Percentiles rank a stretch among this genome's conserved stretches.
These are phyloP conservation scores for Uronychia setigera DNA, from an alignment of 73 alveolate genomes.

Conservation along the genomic window DNA sequence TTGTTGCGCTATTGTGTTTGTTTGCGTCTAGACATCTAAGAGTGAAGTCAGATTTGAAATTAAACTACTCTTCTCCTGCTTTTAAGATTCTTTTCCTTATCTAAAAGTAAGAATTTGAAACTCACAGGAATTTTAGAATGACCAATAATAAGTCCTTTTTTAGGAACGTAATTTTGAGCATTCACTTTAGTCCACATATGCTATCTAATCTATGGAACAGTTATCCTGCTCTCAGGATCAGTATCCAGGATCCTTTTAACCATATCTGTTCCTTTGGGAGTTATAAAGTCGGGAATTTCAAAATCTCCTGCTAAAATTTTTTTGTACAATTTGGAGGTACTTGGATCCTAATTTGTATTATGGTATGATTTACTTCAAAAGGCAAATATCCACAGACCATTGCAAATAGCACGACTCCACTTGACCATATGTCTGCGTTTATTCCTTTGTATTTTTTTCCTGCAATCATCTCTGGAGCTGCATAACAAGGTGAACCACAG, in stretches of 20 bases:
- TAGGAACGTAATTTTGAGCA: neutral
- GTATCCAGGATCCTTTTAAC: slow-evolving; percentile 72
- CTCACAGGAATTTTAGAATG: neutral
- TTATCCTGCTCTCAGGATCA: slow-evolving; percentile 78
- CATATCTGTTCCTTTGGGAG: slow-evolving; percentile 66
- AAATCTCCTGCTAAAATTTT: slow-evolving; percentile 74
- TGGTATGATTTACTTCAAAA: slow-evolving; percentile 31
- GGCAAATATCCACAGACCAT: slow-evolving; percentile 79
- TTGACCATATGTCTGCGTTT: slow-evolving; percentile 67
- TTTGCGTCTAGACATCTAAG: slow-evolving; percentile 77
- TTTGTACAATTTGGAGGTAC: slow-evolving; percentile 73
- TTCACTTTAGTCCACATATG: slow-evolving; percentile 68
- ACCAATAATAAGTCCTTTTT: neutral
- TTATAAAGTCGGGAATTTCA: slow-evolving; percentile 67
- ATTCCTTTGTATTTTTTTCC: slow-evolving; percentile 74
- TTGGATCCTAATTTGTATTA: slow-evolving; percentile 54
- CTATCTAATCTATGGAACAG: slow-evolving; percentile 75
- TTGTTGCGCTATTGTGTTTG: slow-evolving; percentile 86
- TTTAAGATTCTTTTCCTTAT: neutral
- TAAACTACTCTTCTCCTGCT: slow-evolving; percentile 20
- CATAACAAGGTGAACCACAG: slow-evolving; percentile 92
- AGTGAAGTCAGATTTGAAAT: slow-evolving; percentile 63
- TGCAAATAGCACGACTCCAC: slow-evolving; percentile 71
- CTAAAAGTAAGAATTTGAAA: neutral
- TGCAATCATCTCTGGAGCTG: slow-evolving; percentile 88